Base-by-base conservation (phyloP, 139 green algal genomes). In the Marvania coccoides region DNA sequence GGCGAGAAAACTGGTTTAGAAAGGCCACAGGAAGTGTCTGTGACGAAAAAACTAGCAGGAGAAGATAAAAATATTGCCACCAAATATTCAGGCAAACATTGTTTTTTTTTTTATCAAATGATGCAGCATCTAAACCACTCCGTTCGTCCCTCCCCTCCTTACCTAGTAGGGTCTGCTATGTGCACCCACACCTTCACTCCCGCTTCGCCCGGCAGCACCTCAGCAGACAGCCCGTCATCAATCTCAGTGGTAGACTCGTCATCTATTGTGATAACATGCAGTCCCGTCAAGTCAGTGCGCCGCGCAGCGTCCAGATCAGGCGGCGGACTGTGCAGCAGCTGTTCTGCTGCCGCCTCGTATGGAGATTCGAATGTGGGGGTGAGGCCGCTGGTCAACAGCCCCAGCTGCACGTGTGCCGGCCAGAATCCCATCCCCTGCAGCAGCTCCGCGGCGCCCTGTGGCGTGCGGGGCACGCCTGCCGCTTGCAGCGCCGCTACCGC, bases 101-200 rank as follows among this genome's bases (percentile, higher is more conserved):
- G n/a, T n/a, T n/a, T n/a, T n/a, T n/a, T n/a, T n/a, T n/a, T n/a
- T n/a, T n/a, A n/a, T n/a, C n/a, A n/a, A n/a, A n/a, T n/a, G n/a
- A n/a, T n/a, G n/a, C n/a, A n/a, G n/a, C n/a, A n/a, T n/a, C n/a
- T n/a, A n/a, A n/a, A n/a, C n/a, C n/a, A n/a, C n/a, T n/a, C n/a
- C n/a, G n/a, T n/a, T 58, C 31, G n/a, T 23, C 62, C 33, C 33
- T 48, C 62, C 73, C 29, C 70, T 69, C 24, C 10, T 24, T n/a
- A 91, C 35, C 87, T 80, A 1, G 79, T 85, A 47, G 89, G 88
- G 64, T 96, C 89, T 10, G 91, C 91, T 31, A 97, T 79, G 71
- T 97, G 91, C 19, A 97, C 77, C 92, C 91, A 97, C 46, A 97
- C 57, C 57, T 77, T 65, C 28, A 69, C 10, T 2, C 70, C 34